Conservation (phyloP, 2,329 filamentous ascomycete species). For the Tolypocladium ovalisporum region DNA sequence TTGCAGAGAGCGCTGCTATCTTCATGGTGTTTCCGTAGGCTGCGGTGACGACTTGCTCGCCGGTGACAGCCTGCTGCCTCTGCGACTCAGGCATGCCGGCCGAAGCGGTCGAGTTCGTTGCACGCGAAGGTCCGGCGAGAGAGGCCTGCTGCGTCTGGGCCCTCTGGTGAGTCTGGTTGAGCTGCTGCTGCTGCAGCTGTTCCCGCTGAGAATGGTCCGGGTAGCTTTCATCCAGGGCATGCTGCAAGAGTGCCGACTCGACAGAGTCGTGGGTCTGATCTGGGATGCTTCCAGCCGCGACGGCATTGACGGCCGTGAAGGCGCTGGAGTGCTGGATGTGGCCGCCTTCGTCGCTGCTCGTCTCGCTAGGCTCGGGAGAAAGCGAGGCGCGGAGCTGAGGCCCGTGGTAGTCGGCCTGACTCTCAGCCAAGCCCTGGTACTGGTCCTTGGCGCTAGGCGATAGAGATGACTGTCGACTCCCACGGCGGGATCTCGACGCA, state of each 20-base stretch:
- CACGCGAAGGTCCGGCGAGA: background rate
- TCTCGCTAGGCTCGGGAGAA: background rate
- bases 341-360: background rate
- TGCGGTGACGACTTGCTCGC: constrained; percentile 34
- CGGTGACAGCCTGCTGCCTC: constrained; percentile 17
- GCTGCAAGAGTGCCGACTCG: background rate
- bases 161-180: background rate
- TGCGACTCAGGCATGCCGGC: background rate
- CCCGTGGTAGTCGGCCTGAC: background rate
- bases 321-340: background rate
- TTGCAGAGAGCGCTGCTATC: constrained; percentile 43
- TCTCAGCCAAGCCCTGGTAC: background rate
- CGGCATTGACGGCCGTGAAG: background rate
- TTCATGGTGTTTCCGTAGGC: constrained; percentile 35
- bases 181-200: background rate
- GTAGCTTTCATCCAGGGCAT: background rate
- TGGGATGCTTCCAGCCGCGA: background rate
- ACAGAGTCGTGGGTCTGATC: background rate
- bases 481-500: background rate
- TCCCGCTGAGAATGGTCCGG: background rate
- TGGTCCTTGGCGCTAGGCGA: background rate
- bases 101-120: background rate
- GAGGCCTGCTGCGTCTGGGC: background rate
- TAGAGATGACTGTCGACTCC: background rate
- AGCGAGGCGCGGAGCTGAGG: background rate